These are phyloP conservation scores for Nakazawaea wickerhamii DNA, from an alignment of 805 yeast species.

Conservation along the genomic window DNA sequence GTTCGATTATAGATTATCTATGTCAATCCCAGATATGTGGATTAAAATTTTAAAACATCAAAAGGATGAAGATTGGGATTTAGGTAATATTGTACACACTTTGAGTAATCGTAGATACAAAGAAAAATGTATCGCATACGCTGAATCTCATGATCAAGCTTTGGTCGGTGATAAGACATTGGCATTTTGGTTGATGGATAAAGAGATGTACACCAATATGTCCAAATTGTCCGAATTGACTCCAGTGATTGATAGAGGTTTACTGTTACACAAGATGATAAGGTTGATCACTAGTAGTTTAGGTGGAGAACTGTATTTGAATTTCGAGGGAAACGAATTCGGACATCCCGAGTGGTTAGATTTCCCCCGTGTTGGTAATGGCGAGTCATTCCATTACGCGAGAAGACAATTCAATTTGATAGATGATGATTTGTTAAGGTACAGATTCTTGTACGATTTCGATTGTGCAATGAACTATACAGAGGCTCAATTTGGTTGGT, in stretches of 20 bases:
- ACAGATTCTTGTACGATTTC: conserved; percentile 72
- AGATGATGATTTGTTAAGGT: conserved; percentile 74
- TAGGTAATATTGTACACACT: conserved; percentile 73
- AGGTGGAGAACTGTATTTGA: conserved; percentile 97
- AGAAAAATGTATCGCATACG: conserved; percentile 86
- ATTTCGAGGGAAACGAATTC: conserved; percentile 96
- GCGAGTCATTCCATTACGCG: conserved; percentile 87
- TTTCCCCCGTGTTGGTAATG: conserved; percentile 88
- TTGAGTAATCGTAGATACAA: conserved; percentile 83
- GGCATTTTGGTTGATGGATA: conserved; percentile 98
- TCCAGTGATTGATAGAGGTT: conserved; percentile 80
- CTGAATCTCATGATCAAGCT: conserved; percentile 97
- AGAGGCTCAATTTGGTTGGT: conserved; percentile 68
- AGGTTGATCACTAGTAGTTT: conserved; percentile 79
- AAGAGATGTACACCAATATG: conserved; percentile 97
- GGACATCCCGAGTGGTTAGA: conserved; percentile 99
- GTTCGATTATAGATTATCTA: conserved; percentile 86
- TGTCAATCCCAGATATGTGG: conserved; percentile 99
- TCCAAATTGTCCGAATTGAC: conserved; percentile 67
- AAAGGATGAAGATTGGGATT: conserved; percentile 86
- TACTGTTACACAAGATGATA: conserved; percentile 87
- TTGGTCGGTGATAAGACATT: conserved; percentile 94
- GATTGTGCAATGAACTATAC: conserved; percentile 79
- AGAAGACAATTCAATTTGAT: conserved; percentile 89
- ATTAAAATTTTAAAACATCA: conserved; percentile 83